phyloP scores from a whole-genome alignment of 2,329 filamentous ascomycete species.

The Sporothrix protearum region DNA sequence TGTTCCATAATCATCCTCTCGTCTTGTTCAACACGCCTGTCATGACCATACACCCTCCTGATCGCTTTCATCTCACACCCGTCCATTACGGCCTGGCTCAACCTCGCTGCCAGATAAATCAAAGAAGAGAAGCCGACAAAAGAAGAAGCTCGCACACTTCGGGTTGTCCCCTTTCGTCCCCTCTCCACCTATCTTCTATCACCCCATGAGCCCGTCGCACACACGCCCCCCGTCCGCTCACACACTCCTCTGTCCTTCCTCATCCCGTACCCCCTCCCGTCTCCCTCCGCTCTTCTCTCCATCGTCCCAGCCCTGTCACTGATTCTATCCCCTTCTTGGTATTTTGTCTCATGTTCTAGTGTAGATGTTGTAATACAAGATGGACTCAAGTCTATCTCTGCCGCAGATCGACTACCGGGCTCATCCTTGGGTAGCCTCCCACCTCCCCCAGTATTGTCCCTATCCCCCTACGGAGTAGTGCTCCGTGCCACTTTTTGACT shows the following conservation, averaged over 20 bases:
- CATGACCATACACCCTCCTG: background rate
- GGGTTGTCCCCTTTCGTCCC: background rate
- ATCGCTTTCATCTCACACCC: background rate
- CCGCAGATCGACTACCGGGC: constrained; percentile 9
- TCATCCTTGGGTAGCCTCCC: background rate
- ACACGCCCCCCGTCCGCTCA: background rate
- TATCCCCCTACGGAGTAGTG: background rate
- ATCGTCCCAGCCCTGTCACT: background rate
- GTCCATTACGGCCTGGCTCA: background rate
- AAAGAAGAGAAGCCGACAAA: background rate
- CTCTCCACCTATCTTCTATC: background rate
- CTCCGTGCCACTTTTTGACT: background rate
- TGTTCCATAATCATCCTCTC: background rate
- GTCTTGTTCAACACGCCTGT: background rate
- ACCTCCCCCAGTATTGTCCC: background rate
- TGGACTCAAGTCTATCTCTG: constrained; percentile 7
- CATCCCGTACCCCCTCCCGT: background rate
- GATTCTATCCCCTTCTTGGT: background rate
- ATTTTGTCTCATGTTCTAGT: background rate
- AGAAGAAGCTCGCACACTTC: constrained; percentile 10
- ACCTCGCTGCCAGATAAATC: background rate
- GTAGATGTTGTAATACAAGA: constrained; percentile 6
- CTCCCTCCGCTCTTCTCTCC: background rate
- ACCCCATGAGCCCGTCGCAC: background rate
- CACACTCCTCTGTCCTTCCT: background rate